A percentile compares a stretch with the other conserved stretches of the same genome.
These are phyloP conservation scores for Fusarium xylarioides DNA, from an alignment of 2,329 filamentous ascomycete species.

Conservation along the genomic window DNA sequence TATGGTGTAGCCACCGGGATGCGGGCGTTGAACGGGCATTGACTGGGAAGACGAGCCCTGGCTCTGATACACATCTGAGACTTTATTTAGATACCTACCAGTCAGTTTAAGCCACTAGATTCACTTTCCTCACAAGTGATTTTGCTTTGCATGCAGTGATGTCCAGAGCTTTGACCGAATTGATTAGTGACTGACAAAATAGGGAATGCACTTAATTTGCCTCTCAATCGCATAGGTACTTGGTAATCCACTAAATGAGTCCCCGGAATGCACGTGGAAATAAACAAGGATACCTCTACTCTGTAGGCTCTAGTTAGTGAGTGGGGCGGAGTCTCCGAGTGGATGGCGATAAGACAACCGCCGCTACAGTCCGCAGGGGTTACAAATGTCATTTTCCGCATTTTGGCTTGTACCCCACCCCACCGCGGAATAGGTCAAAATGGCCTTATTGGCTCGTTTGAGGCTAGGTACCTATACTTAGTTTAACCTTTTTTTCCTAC, in stretches of 20 bases:
- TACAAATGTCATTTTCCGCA: too few species aligned
- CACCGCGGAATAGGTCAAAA: too few species aligned
- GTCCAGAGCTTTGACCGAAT: background rate
- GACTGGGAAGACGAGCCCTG: slow-evolving; percentile 1
- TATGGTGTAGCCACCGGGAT: slow-evolving; percentile 2
- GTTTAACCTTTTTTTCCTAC: too few species aligned
- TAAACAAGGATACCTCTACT: slow-evolving; percentile 2
- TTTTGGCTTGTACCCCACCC: too few species aligned
- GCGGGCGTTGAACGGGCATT: slow-evolving; percentile 18
- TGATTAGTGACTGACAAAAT: background rate
- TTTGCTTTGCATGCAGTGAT: background rate
- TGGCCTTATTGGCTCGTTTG: too few species aligned
- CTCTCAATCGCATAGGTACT: too few species aligned
- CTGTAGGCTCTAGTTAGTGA: background rate
- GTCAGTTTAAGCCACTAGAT: slow-evolving; percentile 11
- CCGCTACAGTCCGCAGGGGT: too few species aligned
- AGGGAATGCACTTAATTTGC: background rate
- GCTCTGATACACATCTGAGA: slow-evolving; percentile 16
- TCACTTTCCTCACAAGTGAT: background rate
- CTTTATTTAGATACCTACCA: slow-evolving; percentile 17
- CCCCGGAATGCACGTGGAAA: slow-evolving; percentile 39
- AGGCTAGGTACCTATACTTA: too few species aligned
- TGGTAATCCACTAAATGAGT: slow-evolving; percentile 17
- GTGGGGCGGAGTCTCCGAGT: slow-evolving; percentile 28
- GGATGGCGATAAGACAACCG: slow-evolving; percentile 18